Evolutionary conservation across 495 filamentous ascomycete genomes (phyloP).

Genomic region (Hypomontagnella monticulosa): DNA sequence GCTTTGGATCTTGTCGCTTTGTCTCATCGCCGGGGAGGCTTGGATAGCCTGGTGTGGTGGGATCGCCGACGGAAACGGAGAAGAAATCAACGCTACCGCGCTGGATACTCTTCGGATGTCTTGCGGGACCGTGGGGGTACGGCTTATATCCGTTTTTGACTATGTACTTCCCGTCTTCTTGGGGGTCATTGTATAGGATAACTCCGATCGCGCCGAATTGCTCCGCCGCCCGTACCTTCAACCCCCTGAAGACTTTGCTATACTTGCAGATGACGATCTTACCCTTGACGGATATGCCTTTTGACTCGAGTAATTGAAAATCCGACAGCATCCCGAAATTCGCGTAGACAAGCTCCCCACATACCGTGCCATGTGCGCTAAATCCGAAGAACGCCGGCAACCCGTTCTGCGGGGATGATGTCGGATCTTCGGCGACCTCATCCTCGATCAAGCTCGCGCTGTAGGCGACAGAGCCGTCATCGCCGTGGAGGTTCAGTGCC

Average conservation of each 20-base stretch:
- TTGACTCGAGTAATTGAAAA: constrained; percentile 74
- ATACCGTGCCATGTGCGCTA: constrained; percentile 79
- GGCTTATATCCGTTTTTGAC: constrained; percentile 74
- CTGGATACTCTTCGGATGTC: constrained; percentile 81
- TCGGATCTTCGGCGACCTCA: constrained; percentile 18
- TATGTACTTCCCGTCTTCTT: constrained; percentile 78
- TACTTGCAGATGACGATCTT: constrained; percentile 84
- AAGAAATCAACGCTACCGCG: constrained; percentile 80
- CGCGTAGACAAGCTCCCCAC: constrained; percentile 71
- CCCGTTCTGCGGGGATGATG: constrained; percentile 10
- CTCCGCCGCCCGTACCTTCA: constrained; percentile 83
- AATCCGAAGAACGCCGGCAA: constrained; percentile 81
- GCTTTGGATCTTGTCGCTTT: constrained; percentile 68
- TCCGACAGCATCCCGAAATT: constrained; percentile 79
- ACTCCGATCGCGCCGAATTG: constrained; percentile 81
- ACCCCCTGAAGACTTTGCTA: constrained; percentile 76
- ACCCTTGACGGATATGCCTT: constrained; percentile 71
- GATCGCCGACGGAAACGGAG: constrained; percentile 59
- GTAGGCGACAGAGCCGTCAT: constrained; percentile 8
- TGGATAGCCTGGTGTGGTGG: constrained; percentile 83
- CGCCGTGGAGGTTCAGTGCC: constrained; percentile 1
- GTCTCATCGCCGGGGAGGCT: constrained; percentile 73
- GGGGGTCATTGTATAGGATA: constrained; percentile 81
- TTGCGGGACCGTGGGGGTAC: constrained; percentile 81
- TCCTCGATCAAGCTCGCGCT: constrained; percentile 19